A percentile compares a stretch with the other conserved stretches of the same genome.
These are phyloP conservation scores for Chalciporus piperatus DNA, from an alignment of 768 basidiomycete species.

Conservation along the genomic window DNA sequence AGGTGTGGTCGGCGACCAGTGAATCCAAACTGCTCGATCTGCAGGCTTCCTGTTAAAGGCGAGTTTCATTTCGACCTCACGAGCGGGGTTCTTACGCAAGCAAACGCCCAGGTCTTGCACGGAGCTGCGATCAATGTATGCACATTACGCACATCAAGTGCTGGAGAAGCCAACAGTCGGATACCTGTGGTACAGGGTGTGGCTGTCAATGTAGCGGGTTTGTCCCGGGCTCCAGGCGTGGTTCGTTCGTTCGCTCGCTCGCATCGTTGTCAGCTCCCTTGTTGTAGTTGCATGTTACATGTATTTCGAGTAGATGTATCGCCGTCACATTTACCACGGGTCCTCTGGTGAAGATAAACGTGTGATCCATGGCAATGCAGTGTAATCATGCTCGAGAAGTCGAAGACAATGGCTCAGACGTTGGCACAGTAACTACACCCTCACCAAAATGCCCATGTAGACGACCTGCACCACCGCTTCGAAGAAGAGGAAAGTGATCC, in stretches of 20 bases:
- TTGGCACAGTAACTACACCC: constrained; percentile 38
- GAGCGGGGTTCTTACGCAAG: background rate
- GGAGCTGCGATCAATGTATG: constrained; percentile 57
- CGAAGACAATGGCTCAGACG: background rate
- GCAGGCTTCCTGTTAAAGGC: constrained; percentile 77
- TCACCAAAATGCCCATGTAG: constrained; percentile 83
- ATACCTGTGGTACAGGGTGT: constrained; percentile 65
- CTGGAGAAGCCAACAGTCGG: constrained; percentile 44
- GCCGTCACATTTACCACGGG: background rate
- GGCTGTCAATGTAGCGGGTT: constrained; percentile 54
- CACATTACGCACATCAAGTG: constrained; percentile 69
- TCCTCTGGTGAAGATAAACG: background rate
- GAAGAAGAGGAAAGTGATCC: constrained; percentile 87
- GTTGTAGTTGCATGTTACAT: background rate
- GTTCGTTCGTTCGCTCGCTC: constrained; percentile 15
- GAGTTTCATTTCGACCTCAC: constrained; percentile 8
- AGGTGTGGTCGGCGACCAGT: constrained; percentile 42
- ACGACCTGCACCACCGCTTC: constrained; percentile 79
- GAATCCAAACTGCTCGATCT: constrained; percentile 63
- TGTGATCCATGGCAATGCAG: background rate
- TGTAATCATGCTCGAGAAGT: constrained; percentile 5
- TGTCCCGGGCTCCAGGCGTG: background rate
- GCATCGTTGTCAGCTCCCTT: background rate
- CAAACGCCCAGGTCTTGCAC: constrained; percentile 49
- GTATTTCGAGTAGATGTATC: no score